Percentiles rank a stretch among this genome's conserved stretches.
Evolutionary conservation across 441 rosid species (phyloP).

Genomic region (Iberis amara): DNA sequence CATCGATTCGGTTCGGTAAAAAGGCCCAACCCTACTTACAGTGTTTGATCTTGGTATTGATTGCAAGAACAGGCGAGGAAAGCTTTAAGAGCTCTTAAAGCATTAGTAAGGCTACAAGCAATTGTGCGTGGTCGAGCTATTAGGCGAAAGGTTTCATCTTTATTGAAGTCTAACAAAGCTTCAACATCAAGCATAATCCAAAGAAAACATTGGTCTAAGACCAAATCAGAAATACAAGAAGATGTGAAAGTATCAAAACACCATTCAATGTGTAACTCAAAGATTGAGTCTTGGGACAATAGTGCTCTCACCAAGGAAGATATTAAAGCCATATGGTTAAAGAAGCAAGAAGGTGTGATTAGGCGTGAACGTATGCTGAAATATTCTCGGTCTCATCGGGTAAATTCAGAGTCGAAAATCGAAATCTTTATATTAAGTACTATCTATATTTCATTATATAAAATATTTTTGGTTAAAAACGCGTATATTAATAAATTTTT

Average conservation of each 20-base stretch:
- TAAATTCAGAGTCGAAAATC: conserved; percentile 26
- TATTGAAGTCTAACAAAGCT: conserved; percentile 28
- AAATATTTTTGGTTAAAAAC: too few species aligned
- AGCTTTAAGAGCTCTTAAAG: conserved; percentile 79
- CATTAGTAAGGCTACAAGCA: conserved; percentile 83
- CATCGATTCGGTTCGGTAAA: too few species aligned
- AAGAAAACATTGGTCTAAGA: conserved; percentile 29
- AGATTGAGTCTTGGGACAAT: conserved; percentile 52
- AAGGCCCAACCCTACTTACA: neutral
- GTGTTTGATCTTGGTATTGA: conserved; percentile 19
- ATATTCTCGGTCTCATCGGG: conserved; percentile 74
- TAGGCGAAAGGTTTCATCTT: conserved; percentile 37
- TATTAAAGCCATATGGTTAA: conserved; percentile 49
- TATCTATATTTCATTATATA: conserved; percentile 1
- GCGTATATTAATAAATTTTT: too few species aligned
- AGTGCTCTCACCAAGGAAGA: conserved; percentile 58
- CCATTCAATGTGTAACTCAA: conserved; percentile 11
- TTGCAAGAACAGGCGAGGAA: conserved; percentile 62
- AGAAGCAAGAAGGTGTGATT: conserved; percentile 50
- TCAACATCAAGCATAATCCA: conserved; percentile 30
- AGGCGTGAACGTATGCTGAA: conserved; percentile 73
- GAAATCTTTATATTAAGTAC: too few species aligned
- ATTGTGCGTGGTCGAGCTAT: conserved; percentile 71
- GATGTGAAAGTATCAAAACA: conserved; percentile 38
- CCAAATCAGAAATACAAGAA: conserved; percentile 36